Percentiles rank a stretch among this genome's conserved stretches.
Evolutionary conservation across 148 eudicot genomes (phyloP).

Genomic region (Beta vulgaris): DNA sequence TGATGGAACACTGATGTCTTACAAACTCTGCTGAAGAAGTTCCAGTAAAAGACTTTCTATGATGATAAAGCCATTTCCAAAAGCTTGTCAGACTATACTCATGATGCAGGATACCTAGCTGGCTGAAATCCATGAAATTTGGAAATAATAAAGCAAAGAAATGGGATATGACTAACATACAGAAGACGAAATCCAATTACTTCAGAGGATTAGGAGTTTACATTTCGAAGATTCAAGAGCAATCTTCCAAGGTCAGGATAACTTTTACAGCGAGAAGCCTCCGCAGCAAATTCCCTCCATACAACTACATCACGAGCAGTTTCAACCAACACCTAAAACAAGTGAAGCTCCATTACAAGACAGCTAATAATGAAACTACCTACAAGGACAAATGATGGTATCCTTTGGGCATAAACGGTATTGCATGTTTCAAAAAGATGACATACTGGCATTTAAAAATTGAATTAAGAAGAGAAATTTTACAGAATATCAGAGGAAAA

Average conservation of each 20-base stretch:
- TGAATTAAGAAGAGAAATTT: not conserved
- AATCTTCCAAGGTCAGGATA: conserved; percentile 88
- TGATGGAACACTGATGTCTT: not conserved
- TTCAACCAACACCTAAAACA: conserved; percentile 68
- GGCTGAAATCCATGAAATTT: not conserved
- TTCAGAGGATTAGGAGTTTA: conserved; percentile 41
- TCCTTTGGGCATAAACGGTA: not conserved
- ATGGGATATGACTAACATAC: not conserved
- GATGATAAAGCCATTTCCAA: not conserved
- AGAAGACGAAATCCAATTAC: conserved; percentile 2
- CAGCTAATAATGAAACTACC: not conserved
- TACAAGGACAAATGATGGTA: not conserved
- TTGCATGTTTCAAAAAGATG: not conserved
- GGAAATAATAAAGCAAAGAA: not conserved
- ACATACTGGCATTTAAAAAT: not conserved
- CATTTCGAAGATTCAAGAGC: conserved; percentile 80
- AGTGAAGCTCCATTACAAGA: conserved; percentile 21
- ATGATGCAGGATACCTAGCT: not conserved
- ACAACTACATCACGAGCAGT: conserved; percentile 62
- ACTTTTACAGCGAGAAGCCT: conserved; percentile 75
- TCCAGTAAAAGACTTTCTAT: not conserved
- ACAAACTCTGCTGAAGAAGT: not conserved
- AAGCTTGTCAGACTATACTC: not conserved
- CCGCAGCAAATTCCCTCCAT: conserved; percentile 83
- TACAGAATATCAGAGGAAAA: not conserved